These are phyloP conservation scores for Crataegus laevigata DNA, from an alignment of 306 rosid genomes.

Conservation along the genomic window DNA sequence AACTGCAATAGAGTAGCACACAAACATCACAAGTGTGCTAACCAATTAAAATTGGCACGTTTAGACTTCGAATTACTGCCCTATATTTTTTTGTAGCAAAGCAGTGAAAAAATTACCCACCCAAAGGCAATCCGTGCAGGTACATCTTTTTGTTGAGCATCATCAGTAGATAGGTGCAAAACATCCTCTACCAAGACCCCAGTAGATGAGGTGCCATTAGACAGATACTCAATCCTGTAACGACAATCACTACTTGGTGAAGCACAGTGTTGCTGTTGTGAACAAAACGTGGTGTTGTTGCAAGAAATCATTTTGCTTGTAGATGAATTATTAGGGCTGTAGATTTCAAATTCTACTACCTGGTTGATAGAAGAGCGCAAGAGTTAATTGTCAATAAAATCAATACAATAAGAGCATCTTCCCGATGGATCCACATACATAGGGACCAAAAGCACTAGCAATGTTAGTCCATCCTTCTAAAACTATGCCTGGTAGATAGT, in stretches of 20 bases:
- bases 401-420: slow-evolving; percentile 12
- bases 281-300: slow-evolving; percentile 58
- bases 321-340: slow-evolving; percentile 50
- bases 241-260: slow-evolving; percentile 42
- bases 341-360: slow-evolving; percentile 40
- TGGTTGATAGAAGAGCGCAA: slow-evolving; percentile 26
- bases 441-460: background rate
- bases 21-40: slow-evolving; percentile 1
- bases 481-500: background rate
- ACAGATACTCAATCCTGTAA: slow-evolving; percentile 47
- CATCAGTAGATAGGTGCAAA: slow-evolving; percentile 61
- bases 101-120: slow-evolving; percentile 29
- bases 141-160: slow-evolving; percentile 18
- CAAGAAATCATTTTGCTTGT: slow-evolving; percentile 59
- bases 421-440: background rate
- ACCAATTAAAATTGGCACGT: background rate
- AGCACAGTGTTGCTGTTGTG: slow-evolving; percentile 34
- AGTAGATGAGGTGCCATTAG: slow-evolving; percentile 55
- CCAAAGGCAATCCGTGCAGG: slow-evolving; percentile 60
- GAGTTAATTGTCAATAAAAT: slow-evolving; percentile 18
- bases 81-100: background rate
- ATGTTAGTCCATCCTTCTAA: background rate
- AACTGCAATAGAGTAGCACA: slow-evolving; percentile 40
- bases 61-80: background rate
- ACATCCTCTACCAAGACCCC: slow-evolving; percentile 81